phyloP scores from a whole-genome alignment of 768 basidiomycete genomes.

The Baorangia bicolor region DNA sequence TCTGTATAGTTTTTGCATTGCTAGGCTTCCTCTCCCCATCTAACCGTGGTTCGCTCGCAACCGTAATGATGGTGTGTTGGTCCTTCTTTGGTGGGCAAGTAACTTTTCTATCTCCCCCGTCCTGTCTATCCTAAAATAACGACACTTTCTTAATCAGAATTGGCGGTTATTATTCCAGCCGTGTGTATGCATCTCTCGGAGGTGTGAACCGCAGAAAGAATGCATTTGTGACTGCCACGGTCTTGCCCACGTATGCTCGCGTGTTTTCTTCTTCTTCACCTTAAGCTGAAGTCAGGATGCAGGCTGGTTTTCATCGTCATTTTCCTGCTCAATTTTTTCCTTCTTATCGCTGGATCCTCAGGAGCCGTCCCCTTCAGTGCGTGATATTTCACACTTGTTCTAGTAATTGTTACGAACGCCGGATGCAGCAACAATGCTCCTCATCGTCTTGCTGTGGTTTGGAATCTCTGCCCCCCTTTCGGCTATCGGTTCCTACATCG shows the following conservation, averaged over 20 bases:
- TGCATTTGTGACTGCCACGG: slow-evolving; percentile 83
- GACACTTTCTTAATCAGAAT: slow-evolving; percentile 45
- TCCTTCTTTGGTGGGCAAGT: slow-evolving; percentile 83
- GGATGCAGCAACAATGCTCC: slow-evolving; percentile 70
- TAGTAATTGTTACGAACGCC: background rate
- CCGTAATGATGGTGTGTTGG: slow-evolving; percentile 69
- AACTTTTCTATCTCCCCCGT: background rate
- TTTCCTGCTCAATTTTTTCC: slow-evolving; percentile 89
- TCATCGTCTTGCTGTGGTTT: slow-evolving; percentile 87
- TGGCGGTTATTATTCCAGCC: slow-evolving; percentile 84
- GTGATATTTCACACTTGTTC: slow-evolving; percentile 9
- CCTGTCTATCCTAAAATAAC: background rate
- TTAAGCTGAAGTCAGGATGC: slow-evolving; percentile 11
- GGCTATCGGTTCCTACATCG: slow-evolving; percentile 81
- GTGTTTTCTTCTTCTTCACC: background rate
- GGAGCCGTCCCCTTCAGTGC: slow-evolving; percentile 94
- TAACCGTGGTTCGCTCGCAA: slow-evolving; percentile 91
- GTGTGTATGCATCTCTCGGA: slow-evolving; percentile 71
- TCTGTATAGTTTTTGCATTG: slow-evolving; percentile 74
- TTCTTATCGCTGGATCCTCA: slow-evolving; percentile 81
- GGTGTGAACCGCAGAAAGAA: slow-evolving; percentile 79
- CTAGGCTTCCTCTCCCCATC: slow-evolving; percentile 94
- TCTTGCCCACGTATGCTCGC: slow-evolving; percentile 74
- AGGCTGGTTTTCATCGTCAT: slow-evolving; percentile 83
- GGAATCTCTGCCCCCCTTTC: slow-evolving; percentile 91